A percentile compares a stretch with the other conserved stretches of the same genome.
Evolutionary conservation across 2,329 filamentous ascomycete species (phyloP).

Genomic region (Clarireedia monteithiana): DNA sequence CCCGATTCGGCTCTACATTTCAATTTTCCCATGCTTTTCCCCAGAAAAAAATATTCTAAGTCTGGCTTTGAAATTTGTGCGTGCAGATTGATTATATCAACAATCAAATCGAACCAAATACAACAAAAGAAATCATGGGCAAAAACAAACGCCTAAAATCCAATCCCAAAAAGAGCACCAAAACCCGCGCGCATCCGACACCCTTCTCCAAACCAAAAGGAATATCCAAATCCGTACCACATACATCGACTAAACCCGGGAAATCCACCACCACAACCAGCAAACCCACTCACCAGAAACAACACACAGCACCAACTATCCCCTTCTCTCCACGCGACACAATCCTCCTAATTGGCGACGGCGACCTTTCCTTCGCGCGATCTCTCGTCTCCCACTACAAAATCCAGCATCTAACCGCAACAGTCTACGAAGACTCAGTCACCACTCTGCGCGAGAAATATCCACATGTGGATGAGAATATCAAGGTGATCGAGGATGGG

Average conservation of each 20-base stretch:
- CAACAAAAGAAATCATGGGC: neutral
- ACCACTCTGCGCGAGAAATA: slow-evolving; percentile 63
- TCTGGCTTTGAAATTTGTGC: neutral
- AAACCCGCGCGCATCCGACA: neutral
- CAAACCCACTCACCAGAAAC: slow-evolving; percentile 7
- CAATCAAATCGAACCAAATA: neutral
- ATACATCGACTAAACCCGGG: neutral
- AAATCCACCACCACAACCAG: no score
- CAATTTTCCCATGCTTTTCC: no score
- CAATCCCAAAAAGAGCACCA: neutral
- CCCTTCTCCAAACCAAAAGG: slow-evolving; percentile 7
- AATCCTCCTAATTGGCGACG: slow-evolving; percentile 73
- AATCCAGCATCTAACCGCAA: slow-evolving; percentile 60
- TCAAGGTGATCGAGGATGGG: slow-evolving; percentile 42
- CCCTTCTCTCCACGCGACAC: slow-evolving; percentile 59
- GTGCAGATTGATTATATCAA: no score
- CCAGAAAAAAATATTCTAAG: neutral
- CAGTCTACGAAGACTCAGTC: slow-evolving; percentile 51
- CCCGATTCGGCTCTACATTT: no score
- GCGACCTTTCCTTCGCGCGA: slow-evolving; percentile 70
- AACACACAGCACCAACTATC: slow-evolving; percentile 44
- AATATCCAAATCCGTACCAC: neutral
- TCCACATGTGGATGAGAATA: slow-evolving; percentile 57
- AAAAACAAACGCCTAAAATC: neutral
- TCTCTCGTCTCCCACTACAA: slow-evolving; percentile 58